phyloP scores from a whole-genome alignment of 768 basidiomycete genomes.

The Russula dissimulans region DNA sequence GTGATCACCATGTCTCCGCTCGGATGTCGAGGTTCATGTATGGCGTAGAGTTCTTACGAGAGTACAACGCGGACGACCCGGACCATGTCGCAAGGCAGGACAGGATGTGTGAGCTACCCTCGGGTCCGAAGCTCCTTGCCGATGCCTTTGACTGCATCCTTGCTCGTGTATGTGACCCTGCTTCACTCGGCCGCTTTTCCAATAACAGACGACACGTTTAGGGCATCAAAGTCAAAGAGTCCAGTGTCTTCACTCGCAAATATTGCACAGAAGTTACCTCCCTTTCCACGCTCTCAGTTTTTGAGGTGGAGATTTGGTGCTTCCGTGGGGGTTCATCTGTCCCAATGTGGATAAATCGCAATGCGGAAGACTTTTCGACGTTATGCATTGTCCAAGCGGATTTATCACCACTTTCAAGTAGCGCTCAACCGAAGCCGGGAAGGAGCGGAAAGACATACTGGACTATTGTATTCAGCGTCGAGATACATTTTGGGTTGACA shows the following conservation, averaged over 20 bases:
- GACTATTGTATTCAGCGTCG: conserved; percentile 78
- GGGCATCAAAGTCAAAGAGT: conserved; percentile 72
- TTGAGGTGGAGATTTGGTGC: conserved; percentile 82
- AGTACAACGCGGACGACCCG: conserved; percentile 52
- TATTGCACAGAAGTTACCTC: conserved; percentile 78
- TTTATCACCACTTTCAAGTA: conserved; percentile 59
- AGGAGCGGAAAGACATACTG: conserved; percentile 64
- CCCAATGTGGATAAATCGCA: conserved; percentile 66
- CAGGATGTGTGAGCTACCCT: conserved; percentile 64
- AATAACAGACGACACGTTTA: conserved; percentile 23
- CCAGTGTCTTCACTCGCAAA: conserved; percentile 71
- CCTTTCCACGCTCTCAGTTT: conserved; percentile 64
- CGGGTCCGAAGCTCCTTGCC: conserved; percentile 66
- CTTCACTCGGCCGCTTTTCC: neutral
- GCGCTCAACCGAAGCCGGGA: conserved; percentile 58
- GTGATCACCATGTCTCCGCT: conserved; percentile 76
- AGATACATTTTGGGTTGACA: conserved; percentile 75
- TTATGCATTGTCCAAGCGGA: conserved; percentile 74
- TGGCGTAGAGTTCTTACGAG: conserved; percentile 69
- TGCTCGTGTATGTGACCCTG: conserved; percentile 41
- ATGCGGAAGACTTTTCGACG: conserved; percentile 62
- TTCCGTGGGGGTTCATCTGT: conserved; percentile 63
- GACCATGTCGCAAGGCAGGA: conserved; percentile 59
- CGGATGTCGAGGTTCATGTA: conserved; percentile 75
- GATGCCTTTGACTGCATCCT: conserved; percentile 81